Evolutionary conservation across 768 basidiomycete genomes (phyloP).

Genomic region (Trametopsis cervina): DNA sequence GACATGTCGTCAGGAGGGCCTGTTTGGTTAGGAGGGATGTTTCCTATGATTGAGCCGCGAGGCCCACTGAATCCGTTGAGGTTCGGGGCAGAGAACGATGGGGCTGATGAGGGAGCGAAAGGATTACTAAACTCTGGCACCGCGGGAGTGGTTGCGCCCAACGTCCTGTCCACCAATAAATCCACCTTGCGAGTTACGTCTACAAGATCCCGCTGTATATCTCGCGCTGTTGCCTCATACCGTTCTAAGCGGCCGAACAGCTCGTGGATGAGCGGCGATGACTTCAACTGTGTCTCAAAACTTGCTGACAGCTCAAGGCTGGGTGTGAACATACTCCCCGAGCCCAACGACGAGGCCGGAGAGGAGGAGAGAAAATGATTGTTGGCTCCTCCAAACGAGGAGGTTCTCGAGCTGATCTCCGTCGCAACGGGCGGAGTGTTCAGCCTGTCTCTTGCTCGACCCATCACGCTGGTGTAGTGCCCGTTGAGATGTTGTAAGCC

Average conservation of each 20-base stretch:
- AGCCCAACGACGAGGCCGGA: slow-evolving; percentile 74
- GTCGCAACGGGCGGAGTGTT: slow-evolving; percentile 42
- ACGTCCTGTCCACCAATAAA: slow-evolving; percentile 62
- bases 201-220: slow-evolving; percentile 67
- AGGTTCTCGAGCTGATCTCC: slow-evolving; percentile 29
- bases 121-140: slow-evolving; percentile 79
- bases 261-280: slow-evolving; percentile 70
- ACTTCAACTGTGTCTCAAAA: slow-evolving; percentile 70
- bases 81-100: slow-evolving; percentile 13
- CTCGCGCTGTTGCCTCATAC: slow-evolving; percentile 61
- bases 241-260: slow-evolving; percentile 68
- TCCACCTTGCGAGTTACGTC: slow-evolving; percentile 77
- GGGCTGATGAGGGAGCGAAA: slow-evolving; percentile 43
- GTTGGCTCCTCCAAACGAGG: slow-evolving; percentile 38
- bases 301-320: slow-evolving; percentile 38
- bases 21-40: slow-evolving; percentile 67
- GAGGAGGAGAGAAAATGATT: slow-evolving; percentile 50
- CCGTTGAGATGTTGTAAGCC: slow-evolving; percentile 21
- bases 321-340: slow-evolving; percentile 55
- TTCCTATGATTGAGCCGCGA: slow-evolving; percentile 58
- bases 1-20: slow-evolving; percentile 64
- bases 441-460: slow-evolving; percentile 31
- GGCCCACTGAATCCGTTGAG: slow-evolving; percentile 33
- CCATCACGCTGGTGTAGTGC: slow-evolving; percentile 34
- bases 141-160: slow-evolving; percentile 23